Conservation (phyloP, 371 early-diverging fungal genomes). For the Rozella allomycis region DNA sequence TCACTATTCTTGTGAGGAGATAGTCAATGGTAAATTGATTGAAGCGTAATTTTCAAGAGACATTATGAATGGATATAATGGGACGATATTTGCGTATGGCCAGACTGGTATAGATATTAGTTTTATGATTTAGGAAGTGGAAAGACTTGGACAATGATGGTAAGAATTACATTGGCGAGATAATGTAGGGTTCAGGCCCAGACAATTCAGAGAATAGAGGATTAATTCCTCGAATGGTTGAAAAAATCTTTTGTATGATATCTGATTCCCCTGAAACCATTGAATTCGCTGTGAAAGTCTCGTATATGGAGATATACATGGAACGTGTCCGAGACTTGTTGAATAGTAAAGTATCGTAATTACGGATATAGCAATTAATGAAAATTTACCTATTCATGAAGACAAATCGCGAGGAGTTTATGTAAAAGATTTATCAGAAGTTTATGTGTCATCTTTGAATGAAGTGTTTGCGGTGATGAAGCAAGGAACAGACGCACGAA, state of each 20-base stretch:
- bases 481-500: constrained; percentile 64
- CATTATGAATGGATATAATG: constrained; percentile 2
- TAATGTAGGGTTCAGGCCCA: constrained; percentile 48
- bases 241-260: constrained; percentile 69
- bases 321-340: constrained; percentile 92
- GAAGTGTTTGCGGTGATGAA: constrained; percentile 89
- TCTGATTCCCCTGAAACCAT: constrained; percentile 58
- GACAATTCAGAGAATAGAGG: constrained; percentile 72
- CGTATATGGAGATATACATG: constrained; percentile 99
- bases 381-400: constrained; percentile 83
- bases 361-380: constrained; percentile 36
- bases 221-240: constrained; percentile 78
- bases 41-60: no score
- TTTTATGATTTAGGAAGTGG: background rate
- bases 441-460: constrained; percentile 71
- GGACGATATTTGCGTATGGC: constrained; percentile 1
- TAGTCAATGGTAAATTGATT: no score
- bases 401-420: constrained; percentile 82
- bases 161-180: background rate
- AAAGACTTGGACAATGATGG: constrained; percentile 1
- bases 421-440: constrained; percentile 82
- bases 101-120: constrained; percentile 2
- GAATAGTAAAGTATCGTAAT: constrained; percentile 32
- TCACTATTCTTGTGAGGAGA: constrained; percentile 64
- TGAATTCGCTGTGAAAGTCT: constrained; percentile 78